Evolutionary conservation across 257 asterid genomes (phyloP), one percentile per base, ranked within the genome.

Genomic region (Scutellaria minor): DNA sequence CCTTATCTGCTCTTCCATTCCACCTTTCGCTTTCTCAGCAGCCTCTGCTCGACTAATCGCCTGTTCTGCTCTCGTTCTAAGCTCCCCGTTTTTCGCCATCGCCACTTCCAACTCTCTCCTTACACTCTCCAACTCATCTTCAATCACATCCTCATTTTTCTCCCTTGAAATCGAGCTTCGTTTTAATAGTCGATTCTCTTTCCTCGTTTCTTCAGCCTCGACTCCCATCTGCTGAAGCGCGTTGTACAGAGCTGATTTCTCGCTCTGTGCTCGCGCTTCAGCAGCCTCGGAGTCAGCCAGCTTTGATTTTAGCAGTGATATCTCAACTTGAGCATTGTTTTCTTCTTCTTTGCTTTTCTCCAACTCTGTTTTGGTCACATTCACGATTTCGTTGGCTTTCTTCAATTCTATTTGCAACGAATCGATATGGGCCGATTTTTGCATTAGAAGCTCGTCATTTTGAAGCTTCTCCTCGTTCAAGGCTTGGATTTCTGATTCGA

Each of bases 1-100:
- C 85, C 65, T 88, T 20, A 82, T 78, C 80, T 82, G 73, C 40
- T 81, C 89, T 77, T 89, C 96, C 56, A 92, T 71, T 14, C 24
- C 78, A 0, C 46, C 52, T 56, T 84, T 89, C 1, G 82, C 87
- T 56, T 80, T 92, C 72, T 89, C 97, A 0, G 95, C 96, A 0
- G 85, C 89, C 62, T 91, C 95, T 0, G 97, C 97, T 50, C 97
- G 77, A 86, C 88, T 87, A 47, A 78, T 86, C 5, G 97, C 97
- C 27, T 89, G 97, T 55, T 89, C 96, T n/a, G 89, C 85, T 47
- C 95, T 52, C 14, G 85, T 80, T 85, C 96, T 74, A 20, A 85
- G 77, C 79, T 89, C 96, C 5, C 77, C 80, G 3, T 83, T 73
- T 51, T 83, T 88, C 64, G 72, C 3, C 5, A 55, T 65, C 4